Conservation (phyloP, 306 rosid genomes). For the Begonia loranthoides region DNA sequence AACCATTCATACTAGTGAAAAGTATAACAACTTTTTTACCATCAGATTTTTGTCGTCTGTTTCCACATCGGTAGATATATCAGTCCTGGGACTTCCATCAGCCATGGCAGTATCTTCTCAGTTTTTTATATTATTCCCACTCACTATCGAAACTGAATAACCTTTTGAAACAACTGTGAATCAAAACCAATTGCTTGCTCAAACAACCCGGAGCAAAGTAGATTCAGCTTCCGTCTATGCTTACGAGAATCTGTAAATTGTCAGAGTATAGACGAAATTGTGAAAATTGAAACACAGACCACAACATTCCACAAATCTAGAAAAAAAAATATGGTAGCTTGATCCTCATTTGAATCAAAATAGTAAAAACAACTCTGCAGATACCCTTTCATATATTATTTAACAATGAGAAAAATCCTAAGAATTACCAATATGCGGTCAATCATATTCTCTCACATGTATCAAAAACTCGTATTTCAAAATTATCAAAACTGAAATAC, state of each 20-base stretch:
- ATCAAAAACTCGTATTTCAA: too few species aligned
- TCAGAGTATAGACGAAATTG: not conserved
- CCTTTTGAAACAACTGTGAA: not conserved
- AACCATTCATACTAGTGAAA: too few species aligned
- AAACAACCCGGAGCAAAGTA: too few species aligned
- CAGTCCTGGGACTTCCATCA: conserved; percentile 94
- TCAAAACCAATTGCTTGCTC: not conserved
- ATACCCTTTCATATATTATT: too few species aligned
- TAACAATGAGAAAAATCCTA: too few species aligned
- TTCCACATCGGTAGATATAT: conserved; percentile 92
- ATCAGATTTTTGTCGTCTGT: conserved; percentile 80
- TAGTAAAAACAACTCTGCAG: too few species aligned
- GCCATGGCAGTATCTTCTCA: conserved; percentile 63
- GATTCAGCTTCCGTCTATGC: too few species aligned
- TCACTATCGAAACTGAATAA: conserved; percentile 16
- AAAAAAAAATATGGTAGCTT: not conserved
- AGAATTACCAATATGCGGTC: too few species aligned
- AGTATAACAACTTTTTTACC: conserved; percentile 22
- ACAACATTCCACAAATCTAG: not conserved
- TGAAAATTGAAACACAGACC: not conserved
- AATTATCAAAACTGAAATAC: not conserved
- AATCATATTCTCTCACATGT: too few species aligned
- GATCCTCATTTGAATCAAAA: too few species aligned
- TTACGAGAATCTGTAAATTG: not conserved
- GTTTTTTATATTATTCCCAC: conserved; percentile 23